Evolutionary conservation across 352 stramenopile species (phyloP).

Genomic region (Globisporangium cederbergense): DNA sequence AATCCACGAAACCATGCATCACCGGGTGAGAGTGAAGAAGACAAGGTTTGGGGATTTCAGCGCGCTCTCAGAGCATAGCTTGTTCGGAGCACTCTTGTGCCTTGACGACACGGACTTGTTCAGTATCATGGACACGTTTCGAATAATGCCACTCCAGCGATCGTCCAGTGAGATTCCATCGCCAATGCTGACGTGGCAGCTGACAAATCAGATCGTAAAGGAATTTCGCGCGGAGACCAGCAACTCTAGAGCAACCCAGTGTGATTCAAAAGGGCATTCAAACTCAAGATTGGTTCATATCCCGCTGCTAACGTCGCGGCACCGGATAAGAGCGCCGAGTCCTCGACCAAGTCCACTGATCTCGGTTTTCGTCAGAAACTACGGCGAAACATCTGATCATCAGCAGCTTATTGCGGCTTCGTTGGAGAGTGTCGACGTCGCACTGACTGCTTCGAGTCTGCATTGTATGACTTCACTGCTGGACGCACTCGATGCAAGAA

Average conservation of each 20-base stretch:
- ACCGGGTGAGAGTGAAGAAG: slow-evolving; percentile 3
- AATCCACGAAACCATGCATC: slow-evolving; percentile 30
- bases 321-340: slow-evolving; percentile 15
- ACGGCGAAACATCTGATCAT: slow-evolving; percentile 29
- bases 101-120: slow-evolving; percentile 37
- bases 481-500: slow-evolving; percentile 1
- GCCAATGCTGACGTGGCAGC: slow-evolving; percentile 51
- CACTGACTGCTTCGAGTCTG: slow-evolving; percentile 40
- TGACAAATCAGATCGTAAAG: slow-evolving; percentile 45
- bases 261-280: not conserved
- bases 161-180: slow-evolving; percentile 18
- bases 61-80: slow-evolving; percentile 30
- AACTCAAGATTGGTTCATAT: slow-evolving; percentile 15
- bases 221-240: slow-evolving; percentile 25
- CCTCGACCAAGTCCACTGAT: slow-evolving; percentile 30
- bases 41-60: slow-evolving; percentile 39
- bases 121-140: slow-evolving; percentile 23
- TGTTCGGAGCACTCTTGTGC: slow-evolving; percentile 50
- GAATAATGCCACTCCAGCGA: not conserved
- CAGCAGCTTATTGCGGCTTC: slow-evolving; percentile 37
- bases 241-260: not conserved
- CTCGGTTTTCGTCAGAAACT: slow-evolving; percentile 47
- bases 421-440: slow-evolving; percentile 42
- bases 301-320: slow-evolving; percentile 33
- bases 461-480: slow-evolving; percentile 33